A percentile compares a stretch with the other conserved stretches of the same genome.
These are phyloP conservation scores for Alternaria incomplexa DNA, from an alignment of 2,329 filamentous ascomycete genomes.

Conservation along the genomic window DNA sequence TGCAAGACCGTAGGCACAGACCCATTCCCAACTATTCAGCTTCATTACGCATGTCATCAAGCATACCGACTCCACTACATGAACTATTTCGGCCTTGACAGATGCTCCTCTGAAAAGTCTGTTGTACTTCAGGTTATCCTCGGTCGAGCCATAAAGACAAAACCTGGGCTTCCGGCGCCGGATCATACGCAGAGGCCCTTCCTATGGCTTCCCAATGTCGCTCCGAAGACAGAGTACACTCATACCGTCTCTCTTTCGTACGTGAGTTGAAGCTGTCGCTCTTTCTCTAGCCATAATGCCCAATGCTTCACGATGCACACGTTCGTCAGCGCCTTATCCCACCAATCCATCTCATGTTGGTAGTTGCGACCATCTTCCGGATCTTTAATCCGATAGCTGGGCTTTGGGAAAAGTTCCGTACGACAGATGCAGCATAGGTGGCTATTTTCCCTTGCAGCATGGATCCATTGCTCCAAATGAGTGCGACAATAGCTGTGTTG, in stretches of 20 bases:
- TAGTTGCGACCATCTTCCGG: background rate
- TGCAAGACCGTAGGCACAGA: background rate
- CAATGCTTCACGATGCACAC: background rate
- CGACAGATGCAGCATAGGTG: background rate
- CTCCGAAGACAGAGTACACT: background rate
- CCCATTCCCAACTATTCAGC: background rate
- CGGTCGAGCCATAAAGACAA: background rate
- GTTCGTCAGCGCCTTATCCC: background rate
- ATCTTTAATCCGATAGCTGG: background rate
- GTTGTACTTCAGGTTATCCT: background rate
- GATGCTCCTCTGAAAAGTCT: background rate
- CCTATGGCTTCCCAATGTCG: background rate
- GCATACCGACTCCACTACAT: background rate
- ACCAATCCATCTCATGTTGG: background rate
- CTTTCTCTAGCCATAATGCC: background rate
- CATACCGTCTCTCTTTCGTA: background rate
- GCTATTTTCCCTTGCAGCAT: background rate
- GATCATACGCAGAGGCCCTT: background rate
- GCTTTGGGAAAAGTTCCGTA: background rate
- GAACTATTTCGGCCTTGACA: background rate
- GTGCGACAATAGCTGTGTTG: background rate
- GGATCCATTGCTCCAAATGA: background rate
- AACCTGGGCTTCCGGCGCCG: background rate
- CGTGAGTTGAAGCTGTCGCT: background rate
- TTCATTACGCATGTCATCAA: background rate